Percentiles rank a stretch among this genome's conserved stretches.
Evolutionary conservation across 2,329 filamentous ascomycete genomes (phyloP).

Genomic region (Dactylellina drechsleri): DNA sequence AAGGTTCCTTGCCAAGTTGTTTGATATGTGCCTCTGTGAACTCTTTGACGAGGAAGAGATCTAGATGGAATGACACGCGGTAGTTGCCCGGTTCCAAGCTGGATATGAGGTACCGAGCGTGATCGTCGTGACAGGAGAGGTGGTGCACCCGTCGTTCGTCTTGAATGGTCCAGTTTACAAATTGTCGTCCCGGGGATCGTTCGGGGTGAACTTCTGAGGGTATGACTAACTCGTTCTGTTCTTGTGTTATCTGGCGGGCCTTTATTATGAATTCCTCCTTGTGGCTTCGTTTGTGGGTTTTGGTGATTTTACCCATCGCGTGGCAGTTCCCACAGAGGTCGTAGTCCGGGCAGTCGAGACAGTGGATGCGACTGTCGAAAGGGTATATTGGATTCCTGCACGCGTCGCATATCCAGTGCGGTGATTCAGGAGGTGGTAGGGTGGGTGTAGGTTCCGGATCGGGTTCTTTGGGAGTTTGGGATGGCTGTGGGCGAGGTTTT

Average conservation of each 20-base stretch:
- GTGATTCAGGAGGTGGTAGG: constrained; percentile 20
- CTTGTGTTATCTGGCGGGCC: constrained; percentile 44
- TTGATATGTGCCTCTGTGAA: constrained; percentile 31
- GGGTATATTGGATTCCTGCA: constrained; percentile 43
- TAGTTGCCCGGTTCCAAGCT: constrained; percentile 49
- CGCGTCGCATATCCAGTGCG: constrained; percentile 48
- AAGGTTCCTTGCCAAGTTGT: constrained; percentile 27
- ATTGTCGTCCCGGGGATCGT: constrained; percentile 33
- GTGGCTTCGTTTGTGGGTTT: constrained; percentile 35
- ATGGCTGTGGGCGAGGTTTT: too few relatives aligned
- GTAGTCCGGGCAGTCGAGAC: constrained; percentile 45
- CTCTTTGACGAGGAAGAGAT: constrained; percentile 29
- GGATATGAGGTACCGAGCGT: constrained; percentile 39
- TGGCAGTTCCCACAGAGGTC: constrained; percentile 41
- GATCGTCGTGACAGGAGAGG: constrained; percentile 41
- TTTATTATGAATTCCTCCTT: constrained; percentile 50
- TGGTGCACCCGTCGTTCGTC: constrained; percentile 44
- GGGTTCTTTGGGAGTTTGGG: not conserved
- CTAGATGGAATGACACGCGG: constrained; percentile 40
- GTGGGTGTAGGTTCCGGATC: constrained; percentile 15
- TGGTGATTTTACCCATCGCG: constrained; percentile 32
- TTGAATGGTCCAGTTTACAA: constrained; percentile 42
- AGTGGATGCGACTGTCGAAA: constrained; percentile 46
- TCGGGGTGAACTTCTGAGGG: constrained; percentile 48
- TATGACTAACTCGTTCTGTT: constrained; percentile 30